phyloP scores from a whole-genome alignment of 495 filamentous ascomycete genomes.

The Annulohypoxylon nitens region DNA sequence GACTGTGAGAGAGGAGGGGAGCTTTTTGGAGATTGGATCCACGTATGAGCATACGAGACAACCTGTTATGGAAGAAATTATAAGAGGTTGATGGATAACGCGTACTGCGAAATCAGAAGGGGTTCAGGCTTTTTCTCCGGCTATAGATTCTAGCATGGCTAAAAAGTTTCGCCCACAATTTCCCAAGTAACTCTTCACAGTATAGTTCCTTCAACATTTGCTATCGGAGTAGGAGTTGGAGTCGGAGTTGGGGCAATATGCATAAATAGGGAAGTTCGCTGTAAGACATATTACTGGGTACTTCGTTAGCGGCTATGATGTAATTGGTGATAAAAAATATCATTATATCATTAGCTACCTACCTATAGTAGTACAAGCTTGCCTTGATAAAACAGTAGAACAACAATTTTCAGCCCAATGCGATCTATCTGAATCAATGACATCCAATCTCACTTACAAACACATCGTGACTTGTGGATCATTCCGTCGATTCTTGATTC shows the following conservation, averaged over 20 bases:
- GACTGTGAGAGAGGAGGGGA: too few species aligned
- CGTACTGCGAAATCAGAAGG: too few species aligned
- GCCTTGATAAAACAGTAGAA: conserved; percentile 6
- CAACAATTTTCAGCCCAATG: conserved; percentile 29
- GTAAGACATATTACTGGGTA: conserved; percentile 1
- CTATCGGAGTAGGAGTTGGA: neutral
- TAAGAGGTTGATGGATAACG: too few species aligned
- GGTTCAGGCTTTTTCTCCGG: too few species aligned
- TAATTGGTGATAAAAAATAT: conserved; percentile 39
- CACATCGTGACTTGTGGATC: conserved; percentile 9
- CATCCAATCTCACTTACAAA: conserved; percentile 13
- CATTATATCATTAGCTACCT: conserved; percentile 6
- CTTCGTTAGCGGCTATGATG: conserved; percentile 36
- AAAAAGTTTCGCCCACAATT: too few species aligned
- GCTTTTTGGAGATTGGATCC: too few species aligned
- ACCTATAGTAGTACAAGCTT: neutral
- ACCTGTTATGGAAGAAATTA: too few species aligned
- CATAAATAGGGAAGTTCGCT: conserved; percentile 19
- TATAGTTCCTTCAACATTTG: too few species aligned
- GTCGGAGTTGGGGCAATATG: conserved; percentile 5
- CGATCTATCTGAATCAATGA: conserved; percentile 33
- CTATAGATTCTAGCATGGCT: too few species aligned
- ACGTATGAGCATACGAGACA: too few species aligned
- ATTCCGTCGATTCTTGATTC: conserved; percentile 14
- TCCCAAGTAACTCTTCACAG: too few species aligned